These are phyloP conservation scores for Hypoxylon fragiforme DNA, from an alignment of 495 filamentous ascomycete genomes.

Conservation along the genomic window DNA sequence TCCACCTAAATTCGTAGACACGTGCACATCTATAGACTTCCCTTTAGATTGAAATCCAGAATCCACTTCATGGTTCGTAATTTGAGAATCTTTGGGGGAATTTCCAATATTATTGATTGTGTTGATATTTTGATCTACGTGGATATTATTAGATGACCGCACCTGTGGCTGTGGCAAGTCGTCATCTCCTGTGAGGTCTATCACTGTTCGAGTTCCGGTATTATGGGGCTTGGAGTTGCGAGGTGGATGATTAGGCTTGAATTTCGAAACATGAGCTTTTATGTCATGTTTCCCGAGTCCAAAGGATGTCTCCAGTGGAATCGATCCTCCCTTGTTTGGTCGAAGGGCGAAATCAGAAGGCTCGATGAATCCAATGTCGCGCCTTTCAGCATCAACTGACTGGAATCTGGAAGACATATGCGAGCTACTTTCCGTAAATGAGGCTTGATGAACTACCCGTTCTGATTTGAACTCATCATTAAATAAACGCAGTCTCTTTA, in stretches of 20 bases:
- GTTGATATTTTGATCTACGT: neutral
- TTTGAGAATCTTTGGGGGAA: neutral
- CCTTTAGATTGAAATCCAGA: neutral
- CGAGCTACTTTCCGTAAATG: slow-evolving; percentile 11
- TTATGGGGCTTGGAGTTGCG: neutral
- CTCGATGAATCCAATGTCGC: slow-evolving; percentile 15
- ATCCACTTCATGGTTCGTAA: neutral
- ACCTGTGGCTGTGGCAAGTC: neutral
- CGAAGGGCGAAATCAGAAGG: slow-evolving; percentile 36
- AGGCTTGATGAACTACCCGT: neutral
- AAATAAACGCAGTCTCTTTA: slow-evolving; percentile 23
- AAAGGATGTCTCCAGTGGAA: slow-evolving; percentile 9
- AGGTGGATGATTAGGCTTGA: slow-evolving; percentile 1
- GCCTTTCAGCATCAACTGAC: slow-evolving; percentile 6
- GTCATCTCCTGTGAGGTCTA: slow-evolving; percentile 34
- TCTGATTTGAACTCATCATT: slow-evolving; percentile 1
- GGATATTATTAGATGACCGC: neutral
- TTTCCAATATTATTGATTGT: neutral
- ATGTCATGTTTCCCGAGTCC: slow-evolving; percentile 8
- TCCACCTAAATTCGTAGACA: neutral
- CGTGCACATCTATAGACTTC: slow-evolving; percentile 13
- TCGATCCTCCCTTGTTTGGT: slow-evolving; percentile 24
- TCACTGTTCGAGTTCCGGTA: slow-evolving; percentile 1
- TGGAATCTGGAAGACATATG: slow-evolving; percentile 3
- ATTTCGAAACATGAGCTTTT: slow-evolving; percentile 1